phyloP scores from a whole-genome alignment of 1,284 basidiomycete genomes.

The Malassezia equina region DNA sequence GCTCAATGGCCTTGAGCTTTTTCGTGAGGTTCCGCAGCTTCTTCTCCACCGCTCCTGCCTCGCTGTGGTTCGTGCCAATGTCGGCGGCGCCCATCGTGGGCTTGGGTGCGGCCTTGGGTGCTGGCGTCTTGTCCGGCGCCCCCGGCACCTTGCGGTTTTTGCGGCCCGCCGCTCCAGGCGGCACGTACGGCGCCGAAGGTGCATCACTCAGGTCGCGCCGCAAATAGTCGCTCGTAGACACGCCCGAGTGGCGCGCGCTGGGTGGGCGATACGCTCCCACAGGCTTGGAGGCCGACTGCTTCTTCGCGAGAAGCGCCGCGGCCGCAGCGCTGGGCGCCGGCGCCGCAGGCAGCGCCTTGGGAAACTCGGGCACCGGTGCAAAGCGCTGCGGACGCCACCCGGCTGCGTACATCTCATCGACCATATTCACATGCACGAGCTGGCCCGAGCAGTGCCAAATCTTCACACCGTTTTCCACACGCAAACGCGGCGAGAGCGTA shows the following conservation, averaged over 20 bases:
- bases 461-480: constrained; percentile 94
- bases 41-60: constrained; percentile 45
- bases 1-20: constrained; percentile 88
- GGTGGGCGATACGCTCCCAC: constrained; percentile 48
- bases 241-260: constrained; percentile 56
- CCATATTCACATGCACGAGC: constrained; percentile 65
- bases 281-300: constrained; percentile 39
- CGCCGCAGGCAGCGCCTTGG: constrained; percentile 61
- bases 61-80: constrained; percentile 23
- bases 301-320: constrained; percentile 50
- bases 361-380: constrained; percentile 63
- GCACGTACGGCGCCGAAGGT: constrained; percentile 2
- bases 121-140: constrained; percentile 1
- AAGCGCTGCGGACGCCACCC: constrained; percentile 66
- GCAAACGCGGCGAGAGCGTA: constrained; percentile 79
- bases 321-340: constrained; percentile 59
- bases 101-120: constrained; percentile 9
- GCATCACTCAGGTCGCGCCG: constrained; percentile 17
- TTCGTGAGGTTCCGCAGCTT: constrained; percentile 71
- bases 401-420: constrained; percentile 78
- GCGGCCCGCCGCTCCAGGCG: constrained; percentile 5
- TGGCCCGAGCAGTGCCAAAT: constrained; percentile 86
- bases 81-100: constrained; percentile 27
- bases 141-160: constrained; percentile 11
- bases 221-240: constrained; percentile 22